Conservation (phyloP, 2,329 filamentous ascomycete species). For the Colletotrichum sp. region DNA sequence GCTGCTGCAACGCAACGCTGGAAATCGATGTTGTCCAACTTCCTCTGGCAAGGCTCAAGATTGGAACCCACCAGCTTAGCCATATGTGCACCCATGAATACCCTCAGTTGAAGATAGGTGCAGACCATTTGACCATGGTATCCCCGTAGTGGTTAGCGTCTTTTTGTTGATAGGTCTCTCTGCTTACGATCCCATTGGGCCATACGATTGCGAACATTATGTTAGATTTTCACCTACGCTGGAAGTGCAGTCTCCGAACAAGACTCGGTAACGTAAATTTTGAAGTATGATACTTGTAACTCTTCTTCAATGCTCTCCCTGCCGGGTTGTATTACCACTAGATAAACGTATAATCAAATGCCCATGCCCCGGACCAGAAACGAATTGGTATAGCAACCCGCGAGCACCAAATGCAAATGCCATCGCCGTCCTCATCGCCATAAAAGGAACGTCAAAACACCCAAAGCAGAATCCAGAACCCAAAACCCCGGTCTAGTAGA, state of each 20-base stretch:
- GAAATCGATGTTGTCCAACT: background rate
- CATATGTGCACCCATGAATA: background rate
- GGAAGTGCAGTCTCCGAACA: background rate
- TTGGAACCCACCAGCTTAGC: background rate
- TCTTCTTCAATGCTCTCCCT: constrained; percentile 5
- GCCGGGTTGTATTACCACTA: constrained; percentile 19
- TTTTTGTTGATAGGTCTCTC: background rate
- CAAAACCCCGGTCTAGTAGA: constrained; percentile 14
- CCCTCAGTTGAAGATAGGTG: background rate
- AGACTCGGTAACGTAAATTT: background rate
- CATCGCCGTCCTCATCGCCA: constrained; percentile 12
- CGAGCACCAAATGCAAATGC: constrained; percentile 17
- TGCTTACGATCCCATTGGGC: background rate
- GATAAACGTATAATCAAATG: constrained; percentile 15
- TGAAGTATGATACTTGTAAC: background rate
- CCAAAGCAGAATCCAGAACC: background rate
- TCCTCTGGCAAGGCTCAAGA: background rate
- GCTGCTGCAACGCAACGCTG: background rate
- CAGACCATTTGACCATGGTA: background rate
- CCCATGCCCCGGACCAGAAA: constrained; percentile 14
- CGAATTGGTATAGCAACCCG: constrained; percentile 17
- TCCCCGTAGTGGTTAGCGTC: background rate
- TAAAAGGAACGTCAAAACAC: constrained; percentile 9
- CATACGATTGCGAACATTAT: background rate
- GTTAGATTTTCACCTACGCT: background rate